Base-by-base conservation (phyloP, 2,329 filamentous ascomycete species). In the Alternaria metachromatica region DNA sequence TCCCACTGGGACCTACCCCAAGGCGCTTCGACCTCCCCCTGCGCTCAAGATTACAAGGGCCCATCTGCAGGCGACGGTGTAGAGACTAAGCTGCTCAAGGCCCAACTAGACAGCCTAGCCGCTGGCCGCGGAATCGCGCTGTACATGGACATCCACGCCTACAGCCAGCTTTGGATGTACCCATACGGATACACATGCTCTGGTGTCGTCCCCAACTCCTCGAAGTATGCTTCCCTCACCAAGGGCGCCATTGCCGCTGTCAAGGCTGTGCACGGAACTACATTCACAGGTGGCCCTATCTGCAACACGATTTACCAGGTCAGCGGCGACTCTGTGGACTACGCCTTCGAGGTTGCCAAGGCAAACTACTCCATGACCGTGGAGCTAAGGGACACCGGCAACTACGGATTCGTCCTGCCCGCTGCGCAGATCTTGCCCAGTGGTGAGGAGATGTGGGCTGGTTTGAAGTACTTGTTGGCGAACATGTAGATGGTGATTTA, bases 131-230 rank as follows among this genome's bases (percentile, higher is more conserved):
- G 87, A 1, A 80, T 90, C 44, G 85, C 87, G 70, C 81, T 89
- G 3, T 91, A 86, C 77, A 86, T 91, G 66, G 89, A 91, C 77
- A 87, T 86, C 73, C 89, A 91, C 78, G 84, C 87, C 0, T 91
- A 89, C 78, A 73, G 68, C 1, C 78, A 80, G 63, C 74, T 79
- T 1, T 64, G 84, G 84, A 87, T 73, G 82, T 86, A 65, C 83
- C 75, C 82, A 1, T 90, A 89, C 70, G 88, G 88, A 37, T 90
- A 88, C 78, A 85, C 84, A 4, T 90, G 87, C 80, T 79, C 78
- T 21, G 80, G 76, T 15, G 74, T 80, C 12, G 74, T 85, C 6
- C 78, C 81, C 55, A 85, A 87, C 64, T 79, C 86, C 59, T 73
- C 80, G 8, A 80, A 84, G 57, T 83, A 87, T 64, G 81, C 84